phyloP scores from a whole-genome alignment of 208 protist genomes.

The Crithidia expoeki region DNA sequence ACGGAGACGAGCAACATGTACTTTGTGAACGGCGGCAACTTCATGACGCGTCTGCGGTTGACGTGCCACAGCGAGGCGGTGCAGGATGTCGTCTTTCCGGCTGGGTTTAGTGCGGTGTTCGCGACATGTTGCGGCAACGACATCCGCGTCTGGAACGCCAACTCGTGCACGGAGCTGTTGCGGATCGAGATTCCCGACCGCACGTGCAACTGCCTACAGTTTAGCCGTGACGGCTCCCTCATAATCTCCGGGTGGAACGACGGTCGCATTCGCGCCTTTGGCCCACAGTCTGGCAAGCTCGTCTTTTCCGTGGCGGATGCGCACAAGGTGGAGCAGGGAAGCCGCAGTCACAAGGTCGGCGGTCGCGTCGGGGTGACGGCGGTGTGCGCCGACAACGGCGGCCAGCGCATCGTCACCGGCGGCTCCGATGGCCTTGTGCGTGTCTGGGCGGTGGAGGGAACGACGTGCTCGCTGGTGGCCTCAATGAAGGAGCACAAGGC shows the following conservation, averaged over 20 bases:
- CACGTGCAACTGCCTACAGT: constrained; percentile 93
- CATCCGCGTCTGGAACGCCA: constrained; percentile 96
- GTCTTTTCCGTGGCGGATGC: constrained; percentile 97
- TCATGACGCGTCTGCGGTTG: constrained; percentile 86
- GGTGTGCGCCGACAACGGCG: constrained; percentile 76
- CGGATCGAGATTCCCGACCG: constrained; percentile 94
- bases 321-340: constrained; percentile 88
- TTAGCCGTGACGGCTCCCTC: constrained; percentile 91
- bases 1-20: constrained; percentile 92
- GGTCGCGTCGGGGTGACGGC: constrained; percentile 89
- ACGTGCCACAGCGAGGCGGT: constrained; percentile 95
- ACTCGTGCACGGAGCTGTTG: constrained; percentile 91
- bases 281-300: constrained; percentile 94
- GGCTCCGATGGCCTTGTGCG: constrained; percentile 94
- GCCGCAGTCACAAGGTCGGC: constrained; percentile 48
- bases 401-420: constrained; percentile 84
- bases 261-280: constrained; percentile 95
- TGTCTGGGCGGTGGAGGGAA: constrained; percentile 81
- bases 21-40: constrained; percentile 89
- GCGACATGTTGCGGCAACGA: constrained; percentile 93
- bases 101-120: constrained; percentile 94
- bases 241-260: constrained; percentile 96
- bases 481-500: constrained; percentile 97
- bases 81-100: constrained; percentile 94
- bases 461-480: constrained; percentile 86